Evolutionary conservation across 176 grass and related monocot genomes (phyloP).

Genomic region (Bothriochloa decipiens): DNA sequence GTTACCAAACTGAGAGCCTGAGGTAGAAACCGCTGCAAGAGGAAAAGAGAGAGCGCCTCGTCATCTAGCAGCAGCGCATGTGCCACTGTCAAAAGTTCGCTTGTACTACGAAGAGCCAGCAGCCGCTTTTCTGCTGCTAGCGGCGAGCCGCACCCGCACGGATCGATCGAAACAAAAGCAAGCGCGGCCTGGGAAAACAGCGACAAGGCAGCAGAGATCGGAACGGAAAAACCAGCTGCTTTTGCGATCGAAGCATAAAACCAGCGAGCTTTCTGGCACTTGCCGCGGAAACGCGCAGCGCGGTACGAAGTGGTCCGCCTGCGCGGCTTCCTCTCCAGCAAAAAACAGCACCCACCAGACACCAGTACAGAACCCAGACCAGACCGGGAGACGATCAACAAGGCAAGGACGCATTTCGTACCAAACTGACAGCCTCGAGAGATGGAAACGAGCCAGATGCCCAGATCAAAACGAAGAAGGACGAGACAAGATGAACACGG

Average conservation of each 20-base stretch:
- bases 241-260: neutral
- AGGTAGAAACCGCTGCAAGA: neutral
- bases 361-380: neutral
- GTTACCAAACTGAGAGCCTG: neutral
- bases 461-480: neutral
- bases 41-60: neutral
- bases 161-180: neutral
- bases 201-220: slow-evolving; percentile 8
- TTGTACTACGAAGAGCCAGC: neutral
- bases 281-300: slow-evolving; percentile 10
- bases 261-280: slow-evolving; percentile 5
- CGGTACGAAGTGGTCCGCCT: slow-evolving; percentile 19
- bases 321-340: slow-evolving; percentile 15
- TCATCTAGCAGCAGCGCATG: no score
- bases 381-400: neutral
- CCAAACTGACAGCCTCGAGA: neutral
- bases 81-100: no score
- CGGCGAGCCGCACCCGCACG: neutral
- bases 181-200: slow-evolving; percentile 14
- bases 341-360: neutral
- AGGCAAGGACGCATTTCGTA: neutral
- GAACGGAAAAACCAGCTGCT: slow-evolving; percentile 9
- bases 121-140: neutral
- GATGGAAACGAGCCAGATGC: neutral
- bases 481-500: neutral